A percentile compares a stretch with the other conserved stretches of the same genome.
These are phyloP conservation scores for Mortierella sp. DNA, from an alignment of 371 early-diverging fungal species.

Conservation along the genomic window DNA sequence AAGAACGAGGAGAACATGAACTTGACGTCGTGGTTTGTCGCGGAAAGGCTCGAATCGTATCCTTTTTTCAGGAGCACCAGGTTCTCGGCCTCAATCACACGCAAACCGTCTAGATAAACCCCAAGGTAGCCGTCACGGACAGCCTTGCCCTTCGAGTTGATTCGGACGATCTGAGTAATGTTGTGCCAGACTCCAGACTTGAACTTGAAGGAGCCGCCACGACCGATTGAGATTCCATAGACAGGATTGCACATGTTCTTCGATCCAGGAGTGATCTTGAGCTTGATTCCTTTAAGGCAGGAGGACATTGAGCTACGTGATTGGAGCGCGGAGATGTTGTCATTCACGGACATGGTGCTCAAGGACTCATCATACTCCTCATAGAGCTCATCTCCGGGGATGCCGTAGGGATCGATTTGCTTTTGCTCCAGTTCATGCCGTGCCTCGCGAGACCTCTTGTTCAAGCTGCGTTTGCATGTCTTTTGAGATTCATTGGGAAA, in stretches of 20 bases:
- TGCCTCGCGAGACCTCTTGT: slow-evolving; percentile 27
- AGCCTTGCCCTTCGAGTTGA: slow-evolving; percentile 64
- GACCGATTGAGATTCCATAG: slow-evolving; percentile 73
- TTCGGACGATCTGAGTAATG: slow-evolving; percentile 62
- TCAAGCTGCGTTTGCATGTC: slow-evolving; percentile 18
- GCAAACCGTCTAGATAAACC: slow-evolving; percentile 57
- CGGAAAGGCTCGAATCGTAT: slow-evolving; percentile 21
- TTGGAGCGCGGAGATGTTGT: not conserved
- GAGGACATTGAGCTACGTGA: slow-evolving; percentile 7
- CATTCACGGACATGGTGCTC: not conserved
- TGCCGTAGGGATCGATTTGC: slow-evolving; percentile 3
- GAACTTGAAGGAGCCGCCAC: slow-evolving; percentile 64
- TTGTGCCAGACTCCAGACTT: slow-evolving; percentile 65
- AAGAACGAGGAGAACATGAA: slow-evolving; percentile 65
- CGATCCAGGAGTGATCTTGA: slow-evolving; percentile 23
- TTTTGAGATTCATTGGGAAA: slow-evolving; percentile 14
- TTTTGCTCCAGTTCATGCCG: slow-evolving; percentile 10
- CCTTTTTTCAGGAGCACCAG: slow-evolving; percentile 45
- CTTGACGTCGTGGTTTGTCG: slow-evolving; percentile 25
- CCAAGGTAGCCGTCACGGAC: slow-evolving; percentile 56
- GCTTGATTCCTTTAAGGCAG: slow-evolving; percentile 57
- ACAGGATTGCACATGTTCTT: slow-evolving; percentile 64
- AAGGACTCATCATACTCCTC: no score
- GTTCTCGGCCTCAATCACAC: slow-evolving; percentile 34
- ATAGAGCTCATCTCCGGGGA: slow-evolving; percentile 16